Evolutionary conservation across 352 stramenopile species (phyloP).

Genomic region (Globisporangium cystogenes): DNA sequence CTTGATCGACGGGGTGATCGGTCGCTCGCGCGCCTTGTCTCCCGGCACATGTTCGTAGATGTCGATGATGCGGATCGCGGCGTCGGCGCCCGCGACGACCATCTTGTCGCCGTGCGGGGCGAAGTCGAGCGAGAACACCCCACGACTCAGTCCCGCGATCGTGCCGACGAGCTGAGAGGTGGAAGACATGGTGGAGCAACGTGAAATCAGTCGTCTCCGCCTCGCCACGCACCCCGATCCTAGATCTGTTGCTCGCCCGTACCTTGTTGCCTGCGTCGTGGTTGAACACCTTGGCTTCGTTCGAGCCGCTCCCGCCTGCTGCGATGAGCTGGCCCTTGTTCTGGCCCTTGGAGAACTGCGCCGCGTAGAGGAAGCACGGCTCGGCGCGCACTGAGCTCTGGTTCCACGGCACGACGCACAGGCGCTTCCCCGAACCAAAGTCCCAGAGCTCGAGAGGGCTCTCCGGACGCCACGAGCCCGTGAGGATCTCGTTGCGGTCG

Average conservation of each 20-base stretch:
- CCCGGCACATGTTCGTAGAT: conserved; percentile 73
- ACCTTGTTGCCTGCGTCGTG: conserved; percentile 52
- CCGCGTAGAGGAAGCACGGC: conserved; percentile 86
- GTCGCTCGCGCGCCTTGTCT: conserved; percentile 63
- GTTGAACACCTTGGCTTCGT: conserved; percentile 91
- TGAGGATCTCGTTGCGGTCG: conserved; percentile 70
- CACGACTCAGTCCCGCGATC: conserved; percentile 71
- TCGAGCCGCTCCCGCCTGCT: conserved; percentile 82
- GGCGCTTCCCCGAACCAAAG: conserved; percentile 72
- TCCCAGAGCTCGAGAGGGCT: conserved; percentile 91
- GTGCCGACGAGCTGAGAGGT: conserved; percentile 60
- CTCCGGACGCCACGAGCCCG: conserved; percentile 88
- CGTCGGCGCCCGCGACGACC: conserved; percentile 78
- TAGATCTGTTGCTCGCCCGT: not conserved
- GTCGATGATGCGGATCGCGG: conserved; percentile 88
- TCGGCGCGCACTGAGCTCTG: conserved; percentile 71
- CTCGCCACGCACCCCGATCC: too few relatives aligned
- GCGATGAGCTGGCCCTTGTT: conserved; percentile 64
- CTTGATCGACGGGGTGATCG: conserved; percentile 68
- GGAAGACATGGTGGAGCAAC: not conserved
- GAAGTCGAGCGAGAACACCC: conserved; percentile 87
- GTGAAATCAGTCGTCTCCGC: not conserved
- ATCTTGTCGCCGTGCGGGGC: conserved; percentile 67
- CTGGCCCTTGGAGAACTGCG: conserved; percentile 78
- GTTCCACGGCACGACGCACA: conserved; percentile 82